Conservation (phyloP, 2,329 filamentous ascomycete species). For the Hypoxylon sp. region DNA sequence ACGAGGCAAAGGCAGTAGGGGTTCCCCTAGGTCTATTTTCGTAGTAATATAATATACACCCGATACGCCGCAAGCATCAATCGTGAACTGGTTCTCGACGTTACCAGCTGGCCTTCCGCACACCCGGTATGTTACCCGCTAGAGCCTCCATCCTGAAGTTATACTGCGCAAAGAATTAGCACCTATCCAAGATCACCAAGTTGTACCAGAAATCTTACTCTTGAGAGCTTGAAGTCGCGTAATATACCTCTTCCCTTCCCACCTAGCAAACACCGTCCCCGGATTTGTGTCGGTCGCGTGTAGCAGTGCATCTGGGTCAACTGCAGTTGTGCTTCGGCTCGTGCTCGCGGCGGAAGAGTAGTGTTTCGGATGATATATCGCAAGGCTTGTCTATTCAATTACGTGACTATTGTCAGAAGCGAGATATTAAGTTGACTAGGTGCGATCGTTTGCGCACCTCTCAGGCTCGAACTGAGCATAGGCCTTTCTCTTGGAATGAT, state of each 20-base stretch:
- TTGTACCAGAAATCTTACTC: constrained; percentile 71
- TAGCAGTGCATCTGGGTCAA: constrained; percentile 96
- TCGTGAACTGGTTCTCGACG: constrained; percentile 23
- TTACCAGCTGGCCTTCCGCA: constrained; percentile 98
- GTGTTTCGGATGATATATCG: constrained; percentile 96
- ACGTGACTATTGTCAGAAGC: constrained; percentile 18
- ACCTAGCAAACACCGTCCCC: constrained; percentile 91
- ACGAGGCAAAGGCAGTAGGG: background rate
- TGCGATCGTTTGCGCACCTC: constrained; percentile 70
- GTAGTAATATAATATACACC: constrained; percentile 40
- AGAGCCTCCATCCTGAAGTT: constrained; percentile 94
- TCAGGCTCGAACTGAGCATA: constrained; percentile 90
- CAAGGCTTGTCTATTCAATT: constrained; percentile 80
- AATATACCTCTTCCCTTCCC: constrained; percentile 94
- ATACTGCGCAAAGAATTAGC: constrained; percentile 71
- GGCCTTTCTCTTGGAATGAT: constrained; percentile 96
- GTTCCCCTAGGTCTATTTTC: constrained; percentile 2
- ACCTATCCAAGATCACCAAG: background rate
- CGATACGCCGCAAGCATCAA: constrained; percentile 13
- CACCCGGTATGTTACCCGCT: constrained; percentile 87
- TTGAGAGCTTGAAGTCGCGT: constrained; percentile 90
- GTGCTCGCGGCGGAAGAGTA: constrained; percentile 82
- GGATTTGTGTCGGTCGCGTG: constrained; percentile 92
- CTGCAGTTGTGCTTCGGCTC: constrained; percentile 93
- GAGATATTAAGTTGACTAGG: background rate